Evolutionary conservation across 176 grass and related monocot species (phyloP).

Genomic region (Eragrostis nindensis): DNA sequence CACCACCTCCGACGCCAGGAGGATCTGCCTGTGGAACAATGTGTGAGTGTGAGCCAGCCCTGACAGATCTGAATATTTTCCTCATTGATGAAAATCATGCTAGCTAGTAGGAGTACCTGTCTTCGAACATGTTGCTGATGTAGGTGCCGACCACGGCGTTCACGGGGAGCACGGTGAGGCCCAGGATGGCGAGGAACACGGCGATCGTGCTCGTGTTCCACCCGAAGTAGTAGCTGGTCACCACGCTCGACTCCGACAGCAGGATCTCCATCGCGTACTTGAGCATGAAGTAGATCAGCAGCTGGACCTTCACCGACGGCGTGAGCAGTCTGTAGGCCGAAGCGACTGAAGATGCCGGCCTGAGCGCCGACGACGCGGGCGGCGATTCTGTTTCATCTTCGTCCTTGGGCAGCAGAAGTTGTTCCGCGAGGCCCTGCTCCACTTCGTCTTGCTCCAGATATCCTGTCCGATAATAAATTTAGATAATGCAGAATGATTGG

Average conservation of each 20-base stretch:
- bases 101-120: too few relatives aligned
- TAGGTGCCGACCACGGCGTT: conserved; percentile 57
- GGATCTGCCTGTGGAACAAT: too few relatives aligned
- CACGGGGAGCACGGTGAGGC: conserved; percentile 53
- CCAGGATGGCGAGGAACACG: conserved; percentile 56
- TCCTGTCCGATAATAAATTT: not conserved
- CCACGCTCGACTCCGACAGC: conserved; percentile 54
- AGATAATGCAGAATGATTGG: not conserved
- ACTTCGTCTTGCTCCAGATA: conserved; percentile 3
- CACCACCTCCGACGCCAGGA: conserved; percentile 44
- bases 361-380: not conserved
- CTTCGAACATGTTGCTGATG: conserved; percentile 61
- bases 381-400: too few relatives aligned
- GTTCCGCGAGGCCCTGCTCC: conserved; percentile 30
- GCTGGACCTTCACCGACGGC: conserved; percentile 66
- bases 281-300: conserved; percentile 66
- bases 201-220: conserved; percentile 49
- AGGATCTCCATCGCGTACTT: conserved; percentile 68
- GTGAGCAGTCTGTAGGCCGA: conserved; percentile 57
- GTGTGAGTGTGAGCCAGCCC: too few relatives aligned
- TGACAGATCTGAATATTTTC: too few relatives aligned
- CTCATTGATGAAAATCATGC: too few relatives aligned
- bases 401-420: not conserved
- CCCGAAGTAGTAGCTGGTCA: conserved; percentile 51
- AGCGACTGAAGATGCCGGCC: conserved; percentile 46